These are phyloP conservation scores for Berberis thunbergii DNA, from an alignment of 164 flowering plant genomes.

Conservation along the genomic window DNA sequence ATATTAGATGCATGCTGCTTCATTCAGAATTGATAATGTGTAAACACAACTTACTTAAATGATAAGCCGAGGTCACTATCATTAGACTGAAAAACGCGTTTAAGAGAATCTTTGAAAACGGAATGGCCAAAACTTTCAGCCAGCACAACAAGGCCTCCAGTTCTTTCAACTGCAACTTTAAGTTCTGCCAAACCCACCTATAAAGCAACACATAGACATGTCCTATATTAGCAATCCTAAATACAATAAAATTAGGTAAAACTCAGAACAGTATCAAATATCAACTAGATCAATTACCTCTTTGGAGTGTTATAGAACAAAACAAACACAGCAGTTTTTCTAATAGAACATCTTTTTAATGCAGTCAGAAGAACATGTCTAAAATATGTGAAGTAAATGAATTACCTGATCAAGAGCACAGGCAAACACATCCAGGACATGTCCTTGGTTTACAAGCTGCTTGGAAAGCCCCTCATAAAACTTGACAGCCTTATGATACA, in stretches of 20 bases:
- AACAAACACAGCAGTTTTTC: too few species aligned
- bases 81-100: slow-evolving; percentile 59
- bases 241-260: not conserved
- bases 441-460: slow-evolving; percentile 94
- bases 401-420: slow-evolving; percentile 95
- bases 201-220: slow-evolving; percentile 4
- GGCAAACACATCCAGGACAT: slow-evolving; percentile 89
- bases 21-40: slow-evolving; percentile 2
- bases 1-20: not conserved
- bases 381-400: not conserved
- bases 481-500: slow-evolving; percentile 77
- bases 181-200: slow-evolving; percentile 95
- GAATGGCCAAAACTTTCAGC: slow-evolving; percentile 98
- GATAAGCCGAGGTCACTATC: slow-evolving; percentile 77
- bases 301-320: not conserved
- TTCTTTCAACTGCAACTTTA: slow-evolving; percentile 86
- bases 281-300: not conserved
- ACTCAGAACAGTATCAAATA: not conserved
- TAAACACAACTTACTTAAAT: slow-evolving; percentile 52
- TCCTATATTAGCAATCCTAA: not conserved
- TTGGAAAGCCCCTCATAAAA: slow-evolving; percentile 87
- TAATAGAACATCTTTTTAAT: too few species aligned
- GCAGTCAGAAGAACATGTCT: not conserved
- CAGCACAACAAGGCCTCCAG: slow-evolving; percentile 94
- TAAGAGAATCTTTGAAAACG: slow-evolving; percentile 86